Evolutionary conservation across 306 rosid genomes (phyloP).

Genomic region (Abrus precatorius): DNA sequence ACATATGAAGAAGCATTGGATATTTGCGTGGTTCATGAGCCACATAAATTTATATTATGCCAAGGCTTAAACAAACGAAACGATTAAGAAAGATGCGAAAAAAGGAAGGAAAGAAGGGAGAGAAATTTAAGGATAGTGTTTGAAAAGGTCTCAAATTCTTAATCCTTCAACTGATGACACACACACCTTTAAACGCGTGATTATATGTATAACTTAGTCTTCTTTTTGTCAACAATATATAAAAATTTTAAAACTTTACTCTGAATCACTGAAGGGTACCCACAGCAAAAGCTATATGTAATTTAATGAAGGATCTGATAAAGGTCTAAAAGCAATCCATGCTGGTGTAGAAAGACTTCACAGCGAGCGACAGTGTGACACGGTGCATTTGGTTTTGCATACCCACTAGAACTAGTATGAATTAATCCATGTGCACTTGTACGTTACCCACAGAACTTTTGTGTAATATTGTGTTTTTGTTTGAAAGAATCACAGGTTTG

Average conservation of each 20-base stretch:
- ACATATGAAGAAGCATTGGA: background rate
- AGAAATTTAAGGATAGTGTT: background rate
- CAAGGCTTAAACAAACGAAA: background rate
- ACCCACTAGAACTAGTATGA: background rate
- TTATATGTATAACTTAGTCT: background rate
- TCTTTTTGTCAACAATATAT: background rate
- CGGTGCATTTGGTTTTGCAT: background rate
- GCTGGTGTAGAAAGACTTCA: conserved; percentile 9
- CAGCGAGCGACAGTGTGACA: background rate
- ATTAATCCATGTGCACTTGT: conserved; percentile 33
- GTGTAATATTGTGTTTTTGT: background rate
- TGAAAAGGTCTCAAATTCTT: conserved; percentile 38
- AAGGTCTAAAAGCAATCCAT: background rate
- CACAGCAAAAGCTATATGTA: conserved; percentile 24
- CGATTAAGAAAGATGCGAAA: background rate
- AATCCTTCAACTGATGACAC: conserved; percentile 24
- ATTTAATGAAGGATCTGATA: background rate
- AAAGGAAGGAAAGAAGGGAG: background rate
- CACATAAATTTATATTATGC: background rate
- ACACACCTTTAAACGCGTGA: conserved; percentile 56
- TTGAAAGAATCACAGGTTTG: background rate
- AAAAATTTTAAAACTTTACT: background rate
- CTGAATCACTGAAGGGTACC: conserved; percentile 25
- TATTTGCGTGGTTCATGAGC: conserved; percentile 9
- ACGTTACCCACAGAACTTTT: background rate